phyloP scores from a whole-genome alignment of 495 filamentous ascomycete species.

The Lasiosphaeria hispida region DNA sequence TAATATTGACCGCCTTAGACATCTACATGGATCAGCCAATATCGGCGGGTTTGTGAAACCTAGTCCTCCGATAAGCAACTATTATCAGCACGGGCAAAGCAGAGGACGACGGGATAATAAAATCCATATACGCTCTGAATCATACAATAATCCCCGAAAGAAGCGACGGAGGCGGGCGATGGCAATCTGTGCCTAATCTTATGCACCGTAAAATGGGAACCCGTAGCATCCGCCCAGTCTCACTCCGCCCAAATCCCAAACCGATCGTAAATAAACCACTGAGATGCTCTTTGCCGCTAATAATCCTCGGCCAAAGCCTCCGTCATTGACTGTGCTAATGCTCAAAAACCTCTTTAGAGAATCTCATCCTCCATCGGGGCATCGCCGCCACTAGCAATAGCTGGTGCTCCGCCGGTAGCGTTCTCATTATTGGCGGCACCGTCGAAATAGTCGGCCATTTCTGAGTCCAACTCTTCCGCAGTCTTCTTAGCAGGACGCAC shows the following conservation, averaged over 20 bases:
- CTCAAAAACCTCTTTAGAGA: slow-evolving; percentile 21
- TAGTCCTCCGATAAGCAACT: background rate
- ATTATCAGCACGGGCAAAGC: background rate
- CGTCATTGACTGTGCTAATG: slow-evolving; percentile 12
- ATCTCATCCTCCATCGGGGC: slow-evolving; percentile 54
- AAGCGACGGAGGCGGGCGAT: slow-evolving; percentile 3
- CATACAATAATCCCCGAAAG: slow-evolving; percentile 19
- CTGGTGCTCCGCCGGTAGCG: slow-evolving; percentile 43
- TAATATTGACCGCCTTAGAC: too few relatives aligned
- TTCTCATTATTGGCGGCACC: slow-evolving; percentile 42
- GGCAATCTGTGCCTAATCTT: slow-evolving; percentile 27
- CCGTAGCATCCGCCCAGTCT: slow-evolving; percentile 10
- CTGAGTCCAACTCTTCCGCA: slow-evolving; percentile 84
- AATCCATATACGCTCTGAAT: slow-evolving; percentile 13
- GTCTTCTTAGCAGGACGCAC: slow-evolving; percentile 82
- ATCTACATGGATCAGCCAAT: background rate
- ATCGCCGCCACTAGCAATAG: slow-evolving; percentile 35
- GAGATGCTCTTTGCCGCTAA: background rate
- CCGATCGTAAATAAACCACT: slow-evolving; percentile 6
- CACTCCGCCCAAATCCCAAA: slow-evolving; percentile 18
- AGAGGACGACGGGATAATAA: background rate
- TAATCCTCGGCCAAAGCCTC: background rate
- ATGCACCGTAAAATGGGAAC: slow-evolving; percentile 13
- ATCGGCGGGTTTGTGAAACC: slow-evolving; percentile 2
- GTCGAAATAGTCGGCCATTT: slow-evolving; percentile 90